Percentiles rank a stretch among this genome's conserved stretches.
Conservation (phyloP, 176 grass and related monocot genomes). For the Themeda triandra region DNA sequence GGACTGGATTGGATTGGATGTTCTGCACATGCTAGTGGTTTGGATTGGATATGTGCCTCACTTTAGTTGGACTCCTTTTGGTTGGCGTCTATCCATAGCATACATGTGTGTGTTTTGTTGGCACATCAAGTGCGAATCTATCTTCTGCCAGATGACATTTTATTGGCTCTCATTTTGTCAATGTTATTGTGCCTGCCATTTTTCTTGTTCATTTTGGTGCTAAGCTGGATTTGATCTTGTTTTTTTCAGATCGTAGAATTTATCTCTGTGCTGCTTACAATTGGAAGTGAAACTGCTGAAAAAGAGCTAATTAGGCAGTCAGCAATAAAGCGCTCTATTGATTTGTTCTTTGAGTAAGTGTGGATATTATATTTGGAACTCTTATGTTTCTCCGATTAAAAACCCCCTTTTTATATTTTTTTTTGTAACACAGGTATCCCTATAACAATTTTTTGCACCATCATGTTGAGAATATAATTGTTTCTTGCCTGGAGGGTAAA, state of each 20-base stretch:
- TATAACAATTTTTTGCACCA: conserved; percentile 99
- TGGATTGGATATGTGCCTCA: not conserved
- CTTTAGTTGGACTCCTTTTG: not conserved
- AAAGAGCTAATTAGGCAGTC: conserved; percentile 74
- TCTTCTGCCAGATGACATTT: not conserved
- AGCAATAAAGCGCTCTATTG: conserved; percentile 71
- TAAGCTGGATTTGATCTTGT: conserved; percentile 12
- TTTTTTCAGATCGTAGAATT: conserved; percentile 84
- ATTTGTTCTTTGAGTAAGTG: conserved; percentile 97
- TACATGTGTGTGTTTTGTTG: not conserved
- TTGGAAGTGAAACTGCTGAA: conserved; percentile 92
- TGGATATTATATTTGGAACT: not conserved
- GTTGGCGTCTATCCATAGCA: not conserved
- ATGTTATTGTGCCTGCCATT: not conserved
- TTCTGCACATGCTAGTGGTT: not conserved
- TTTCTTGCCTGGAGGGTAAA: conserved; percentile 91
- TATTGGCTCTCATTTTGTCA: conserved; percentile 18
- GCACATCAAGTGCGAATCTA: not conserved
- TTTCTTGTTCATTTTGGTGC: conserved; percentile 2
- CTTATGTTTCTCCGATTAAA: not conserved
- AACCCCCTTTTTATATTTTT: conserved; percentile 14
- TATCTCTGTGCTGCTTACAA: conserved; percentile 90
- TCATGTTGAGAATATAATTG: conserved; percentile 89
- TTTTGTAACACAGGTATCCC: conserved; percentile 66
- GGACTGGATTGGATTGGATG: not conserved